Base-by-base conservation (phyloP, 2,329 filamentous ascomycete species). In the Talaromyces albobiverticillius region DNA sequence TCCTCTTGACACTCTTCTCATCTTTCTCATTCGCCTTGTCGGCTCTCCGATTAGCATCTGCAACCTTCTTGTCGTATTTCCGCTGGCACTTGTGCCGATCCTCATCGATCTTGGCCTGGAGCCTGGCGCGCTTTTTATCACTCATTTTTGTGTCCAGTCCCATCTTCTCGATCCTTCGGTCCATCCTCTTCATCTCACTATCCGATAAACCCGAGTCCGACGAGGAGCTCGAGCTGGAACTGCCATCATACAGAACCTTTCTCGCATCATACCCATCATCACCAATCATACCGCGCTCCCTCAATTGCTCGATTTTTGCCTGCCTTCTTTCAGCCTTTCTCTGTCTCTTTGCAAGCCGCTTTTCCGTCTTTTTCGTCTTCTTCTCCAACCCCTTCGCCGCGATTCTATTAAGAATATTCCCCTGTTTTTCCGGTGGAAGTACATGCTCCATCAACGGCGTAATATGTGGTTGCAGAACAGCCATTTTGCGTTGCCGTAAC, bases 341-440 rank as follows among this genome's bases (percentile, higher is more conserved):
- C 10, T 36, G 46, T 32, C 31, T 34, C 29, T 50, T 54, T 9
- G 16, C 11, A 16, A 40, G 11, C 1, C 8, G 5, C 14, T 54
- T 45, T 10, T 54, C 38, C 20, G 8, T 31, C 20, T 50, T 54
- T 22, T 45, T 26, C 3, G 31, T 46, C 32, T 16, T 22, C 23
- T 40, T 54, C 13, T 45, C 46, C 9, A 50, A 7, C 31, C 32
- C 36, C 23, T 16, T 50, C 7, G 52, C 52, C 6, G 52, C 22
- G 1, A 54, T 36, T 20, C 16, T 54, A 9, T 54, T 46, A 8
- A 54, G 31, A 18, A 54, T 38, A 22, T 54, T 54, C 10, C 36
- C 13, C 22, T 49, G 46, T 9, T 50, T 50, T 10, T 23, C 32
- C 13, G 46, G 46, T 13, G 52, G 52, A 6, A 32, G 46, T 8